Conservation (phyloP, 352 stramenopile genomes). For the Pythium coloratum region DNA sequence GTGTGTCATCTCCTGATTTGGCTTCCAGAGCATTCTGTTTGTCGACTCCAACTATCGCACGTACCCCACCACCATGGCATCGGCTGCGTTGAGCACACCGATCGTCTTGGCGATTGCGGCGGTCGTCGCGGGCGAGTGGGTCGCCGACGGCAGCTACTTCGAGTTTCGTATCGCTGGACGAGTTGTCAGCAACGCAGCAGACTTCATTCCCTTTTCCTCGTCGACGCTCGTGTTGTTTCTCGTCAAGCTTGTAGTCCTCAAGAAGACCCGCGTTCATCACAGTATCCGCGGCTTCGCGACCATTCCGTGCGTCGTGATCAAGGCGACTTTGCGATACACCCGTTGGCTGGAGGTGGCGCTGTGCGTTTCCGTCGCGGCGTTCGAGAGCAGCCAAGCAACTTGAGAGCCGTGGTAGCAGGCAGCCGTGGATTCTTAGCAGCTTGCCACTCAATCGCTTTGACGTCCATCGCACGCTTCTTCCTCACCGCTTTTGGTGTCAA, state of each 20-base stretch:
- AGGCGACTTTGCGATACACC: slow-evolving; percentile 6
- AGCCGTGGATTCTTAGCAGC: not conserved
- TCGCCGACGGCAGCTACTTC: slow-evolving; percentile 12
- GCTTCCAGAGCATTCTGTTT: slow-evolving; percentile 11
- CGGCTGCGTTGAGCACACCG: slow-evolving; percentile 6
- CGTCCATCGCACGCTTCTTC: not conserved
- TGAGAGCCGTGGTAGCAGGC: not conserved
- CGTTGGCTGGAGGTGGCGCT: not conserved
- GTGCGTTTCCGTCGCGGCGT: not conserved
- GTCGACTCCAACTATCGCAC: slow-evolving; percentile 21
- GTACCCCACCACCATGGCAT: slow-evolving; percentile 10
- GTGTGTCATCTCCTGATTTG: slow-evolving; percentile 6
- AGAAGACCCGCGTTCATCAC: slow-evolving; percentile 6
- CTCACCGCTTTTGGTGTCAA: not conserved
- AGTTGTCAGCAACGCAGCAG: slow-evolving; percentile 4
- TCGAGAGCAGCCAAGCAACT: not conserved
- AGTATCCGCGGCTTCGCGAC: slow-evolving; percentile 3
- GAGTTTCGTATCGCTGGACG: not conserved
- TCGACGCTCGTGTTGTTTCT: slow-evolving; percentile 15
- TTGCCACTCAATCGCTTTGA: not conserved
- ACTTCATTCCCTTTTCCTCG: slow-evolving; percentile 15
- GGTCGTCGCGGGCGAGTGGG: not conserved
- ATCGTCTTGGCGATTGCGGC: not conserved
- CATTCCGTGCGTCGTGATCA: slow-evolving; percentile 17
- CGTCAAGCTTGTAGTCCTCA: slow-evolving; percentile 2